These are phyloP conservation scores for Rugosomyces carneus DNA, from an alignment of 1,284 basidiomycete species.

Conservation along the genomic window DNA sequence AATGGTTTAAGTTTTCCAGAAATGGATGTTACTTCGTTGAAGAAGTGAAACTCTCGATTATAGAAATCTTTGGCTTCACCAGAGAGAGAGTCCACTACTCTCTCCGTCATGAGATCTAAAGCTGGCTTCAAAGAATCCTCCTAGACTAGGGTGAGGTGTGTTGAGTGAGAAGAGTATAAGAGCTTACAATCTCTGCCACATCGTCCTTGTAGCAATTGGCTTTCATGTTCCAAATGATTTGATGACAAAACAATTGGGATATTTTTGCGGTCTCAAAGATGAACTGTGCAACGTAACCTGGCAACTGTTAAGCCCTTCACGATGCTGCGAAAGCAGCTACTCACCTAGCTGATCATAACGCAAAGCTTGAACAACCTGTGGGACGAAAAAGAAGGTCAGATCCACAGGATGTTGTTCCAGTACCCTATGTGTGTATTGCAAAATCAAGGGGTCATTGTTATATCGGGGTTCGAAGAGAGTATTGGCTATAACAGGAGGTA, in stretches of 20 bases:
- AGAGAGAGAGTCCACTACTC: slow-evolving; percentile 81
- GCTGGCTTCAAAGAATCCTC: slow-evolving; percentile 94
- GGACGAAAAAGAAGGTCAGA: slow-evolving; percentile 98
- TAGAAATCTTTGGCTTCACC: slow-evolving; percentile 92
- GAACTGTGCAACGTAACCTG: slow-evolving; percentile 93
- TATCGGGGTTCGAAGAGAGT: slow-evolving; percentile 85
- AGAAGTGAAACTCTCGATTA: slow-evolving; percentile 94
- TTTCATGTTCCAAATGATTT: slow-evolving; percentile 99
- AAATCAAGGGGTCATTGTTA: slow-evolving; percentile 76
- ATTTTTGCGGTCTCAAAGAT: slow-evolving; percentile 98
- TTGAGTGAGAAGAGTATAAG: neutral
- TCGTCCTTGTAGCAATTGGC: slow-evolving; percentile 97
- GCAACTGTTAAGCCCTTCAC: neutral
- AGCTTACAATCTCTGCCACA: slow-evolving; percentile 68
- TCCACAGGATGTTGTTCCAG: slow-evolving; percentile 94
- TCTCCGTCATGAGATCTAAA: slow-evolving; percentile 82
- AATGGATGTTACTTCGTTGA: slow-evolving; percentile 94
- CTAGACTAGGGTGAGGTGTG: slow-evolving; percentile 31
- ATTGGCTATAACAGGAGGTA: slow-evolving; percentile 83
- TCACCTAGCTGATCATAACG: slow-evolving; percentile 82
- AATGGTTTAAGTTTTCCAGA: slow-evolving; percentile 97
- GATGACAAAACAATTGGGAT: slow-evolving; percentile 97
- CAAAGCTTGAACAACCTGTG: slow-evolving; percentile 96
- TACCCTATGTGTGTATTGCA: slow-evolving; percentile 97
- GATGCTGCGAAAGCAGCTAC: slow-evolving; percentile 14